Percentiles rank a stretch among this genome's conserved stretches.
These are phyloP conservation scores for Atkinsonella hypoxylon DNA, from an alignment of 2,329 filamentous ascomycete species.

Conservation along the genomic window DNA sequence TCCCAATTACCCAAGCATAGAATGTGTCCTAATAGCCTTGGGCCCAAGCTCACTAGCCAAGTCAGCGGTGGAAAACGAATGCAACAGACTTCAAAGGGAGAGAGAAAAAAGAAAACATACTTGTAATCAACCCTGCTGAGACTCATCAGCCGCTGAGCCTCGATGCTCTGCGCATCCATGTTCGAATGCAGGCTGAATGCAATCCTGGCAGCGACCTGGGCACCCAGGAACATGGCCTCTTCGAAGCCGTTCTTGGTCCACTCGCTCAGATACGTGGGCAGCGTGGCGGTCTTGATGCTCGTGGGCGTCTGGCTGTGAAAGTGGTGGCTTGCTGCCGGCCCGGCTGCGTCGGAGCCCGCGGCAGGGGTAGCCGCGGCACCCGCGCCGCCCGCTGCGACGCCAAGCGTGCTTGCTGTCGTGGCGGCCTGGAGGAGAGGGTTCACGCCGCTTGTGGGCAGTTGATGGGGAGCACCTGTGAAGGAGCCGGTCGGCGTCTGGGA, in stretches of 20 bases:
- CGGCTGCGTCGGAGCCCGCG: constrained; percentile 28
- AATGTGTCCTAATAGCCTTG: constrained; percentile 41
- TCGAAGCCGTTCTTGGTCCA: constrained; percentile 76
- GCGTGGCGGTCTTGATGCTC: constrained; percentile 63
- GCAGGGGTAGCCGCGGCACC: constrained; percentile 23
- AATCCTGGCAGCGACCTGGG: constrained; percentile 65
- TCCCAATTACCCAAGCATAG: constrained; percentile 33
- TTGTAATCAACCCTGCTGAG: constrained; percentile 49
- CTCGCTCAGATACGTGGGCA: constrained; percentile 79
- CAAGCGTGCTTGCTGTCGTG: constrained; percentile 56
- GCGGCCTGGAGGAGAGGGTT: constrained; percentile 89
- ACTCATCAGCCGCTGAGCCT: constrained; percentile 44
- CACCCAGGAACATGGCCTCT: constrained; percentile 76
- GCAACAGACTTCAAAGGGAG: too few relatives aligned
- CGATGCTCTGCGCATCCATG: constrained; percentile 37
- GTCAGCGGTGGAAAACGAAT: too few relatives aligned
- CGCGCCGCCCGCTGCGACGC: constrained; percentile 28
- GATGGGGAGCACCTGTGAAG: constrained; percentile 41
- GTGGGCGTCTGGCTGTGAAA: constrained; percentile 65
- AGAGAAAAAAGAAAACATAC: constrained; percentile 29
- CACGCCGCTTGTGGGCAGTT: constrained; percentile 49
- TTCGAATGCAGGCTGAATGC: constrained; percentile 46
- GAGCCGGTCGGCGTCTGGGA: constrained; percentile 73
- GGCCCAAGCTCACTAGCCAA: constrained; percentile 38
- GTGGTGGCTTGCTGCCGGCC: constrained; percentile 31